Conservation (phyloP, 495 filamentous ascomycete species). For the Neurospora africana region DNA sequence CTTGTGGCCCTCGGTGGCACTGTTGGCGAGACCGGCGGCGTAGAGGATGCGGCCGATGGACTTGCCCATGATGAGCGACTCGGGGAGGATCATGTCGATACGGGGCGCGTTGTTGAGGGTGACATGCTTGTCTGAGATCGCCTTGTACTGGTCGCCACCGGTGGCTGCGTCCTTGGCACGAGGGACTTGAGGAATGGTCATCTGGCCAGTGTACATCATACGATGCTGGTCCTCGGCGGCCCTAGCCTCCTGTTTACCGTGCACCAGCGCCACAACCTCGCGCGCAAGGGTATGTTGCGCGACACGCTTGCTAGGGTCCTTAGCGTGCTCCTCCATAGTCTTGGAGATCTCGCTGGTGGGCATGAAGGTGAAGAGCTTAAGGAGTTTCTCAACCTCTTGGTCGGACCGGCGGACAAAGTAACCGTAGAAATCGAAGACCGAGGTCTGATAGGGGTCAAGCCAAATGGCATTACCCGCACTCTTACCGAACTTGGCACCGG, state of each 20-base stretch:
- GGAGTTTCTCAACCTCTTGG: constrained; percentile 61
- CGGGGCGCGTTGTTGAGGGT: constrained; percentile 40
- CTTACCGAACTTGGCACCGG: constrained; percentile 90
- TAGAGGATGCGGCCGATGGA: constrained; percentile 54
- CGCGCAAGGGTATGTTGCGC: constrained; percentile 74
- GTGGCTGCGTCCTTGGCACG: not conserved
- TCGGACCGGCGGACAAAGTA: constrained; percentile 84
- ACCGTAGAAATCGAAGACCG: constrained; percentile 71
- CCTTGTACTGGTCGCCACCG: constrained; percentile 3
- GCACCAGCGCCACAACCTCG: constrained; percentile 70
- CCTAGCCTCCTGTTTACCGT: constrained; percentile 52
- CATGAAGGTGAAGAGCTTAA: constrained; percentile 88
- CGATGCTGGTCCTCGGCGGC: constrained; percentile 48
- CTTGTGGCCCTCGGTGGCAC: constrained; percentile 55
- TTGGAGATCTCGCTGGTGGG: constrained; percentile 51
- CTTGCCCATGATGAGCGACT: constrained; percentile 50
- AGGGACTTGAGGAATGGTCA: not conserved
- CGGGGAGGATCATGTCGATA: constrained; percentile 52
- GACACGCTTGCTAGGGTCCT: constrained; percentile 54
- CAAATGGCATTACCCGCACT: constrained; percentile 90
- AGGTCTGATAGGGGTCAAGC: constrained; percentile 75
- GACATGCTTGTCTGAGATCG: constrained; percentile 19
- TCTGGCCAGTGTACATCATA: constrained; percentile 32
- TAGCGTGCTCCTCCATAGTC: constrained; percentile 54
- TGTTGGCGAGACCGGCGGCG: constrained; percentile 56